Percentiles rank a stretch among this genome's conserved stretches.
Conservation (phyloP, 2,329 filamentous ascomycete genomes). For the Pseudophaeomoniella oleicola region DNA sequence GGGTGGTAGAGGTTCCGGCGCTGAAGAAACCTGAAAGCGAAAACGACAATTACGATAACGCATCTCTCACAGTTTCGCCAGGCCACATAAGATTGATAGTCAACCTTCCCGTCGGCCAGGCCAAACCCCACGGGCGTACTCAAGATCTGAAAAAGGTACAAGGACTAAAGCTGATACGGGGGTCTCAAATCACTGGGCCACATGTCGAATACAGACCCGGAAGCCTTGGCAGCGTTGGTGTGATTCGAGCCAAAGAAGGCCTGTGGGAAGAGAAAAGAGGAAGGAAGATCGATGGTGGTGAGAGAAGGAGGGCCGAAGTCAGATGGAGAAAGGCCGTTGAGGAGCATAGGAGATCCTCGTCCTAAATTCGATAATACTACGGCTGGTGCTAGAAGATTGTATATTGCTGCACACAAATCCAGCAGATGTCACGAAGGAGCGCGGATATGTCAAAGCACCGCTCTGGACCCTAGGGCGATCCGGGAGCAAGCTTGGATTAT, state of each 20-base stretch:
- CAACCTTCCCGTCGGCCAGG: slow-evolving; percentile 41
- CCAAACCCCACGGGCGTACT: slow-evolving; percentile 36
- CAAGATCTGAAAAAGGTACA: slow-evolving; percentile 39
- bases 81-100: slow-evolving; percentile 44
- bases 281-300: slow-evolving; percentile 89
- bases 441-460: no score
- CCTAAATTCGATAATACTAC: no score
- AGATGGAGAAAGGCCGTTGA: slow-evolving; percentile 71
- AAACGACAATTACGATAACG: slow-evolving; percentile 4
- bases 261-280: slow-evolving; percentile 86
- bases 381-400: no score
- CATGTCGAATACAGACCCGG: slow-evolving; percentile 56
- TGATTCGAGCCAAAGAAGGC: slow-evolving; percentile 61
- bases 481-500: no score
- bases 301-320: slow-evolving; percentile 74
- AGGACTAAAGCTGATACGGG: slow-evolving; percentile 54
- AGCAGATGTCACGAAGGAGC: no score
- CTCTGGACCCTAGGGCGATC: no score
- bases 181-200: slow-evolving; percentile 58
- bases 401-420: no score
- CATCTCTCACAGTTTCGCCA: slow-evolving; percentile 37
- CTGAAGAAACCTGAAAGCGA: slow-evolving; percentile 12
- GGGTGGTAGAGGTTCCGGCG: slow-evolving; percentile 40
- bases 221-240: slow-evolving; percentile 42
- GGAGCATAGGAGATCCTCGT: slow-evolving; percentile 68